Base-by-base conservation (phyloP, 805 yeast genomes). In the Ogataea populi-albae region DNA sequence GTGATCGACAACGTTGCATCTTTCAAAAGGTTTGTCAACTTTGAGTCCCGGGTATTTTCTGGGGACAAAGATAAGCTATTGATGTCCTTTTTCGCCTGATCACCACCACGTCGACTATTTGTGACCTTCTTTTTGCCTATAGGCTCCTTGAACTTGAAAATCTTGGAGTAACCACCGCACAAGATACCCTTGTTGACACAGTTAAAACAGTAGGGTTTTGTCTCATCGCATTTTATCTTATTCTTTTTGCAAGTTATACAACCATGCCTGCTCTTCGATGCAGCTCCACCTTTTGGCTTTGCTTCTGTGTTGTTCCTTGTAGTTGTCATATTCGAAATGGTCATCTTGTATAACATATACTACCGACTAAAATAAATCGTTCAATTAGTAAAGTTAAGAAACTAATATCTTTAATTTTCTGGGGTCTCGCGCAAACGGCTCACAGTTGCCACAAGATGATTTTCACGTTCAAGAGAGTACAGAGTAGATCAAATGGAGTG, bases 201-300 rank as follows among this genome's bases (percentile, higher is more conserved):
- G 25, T 62, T 66, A 24, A 47, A 34, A 30, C 71, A 67, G 16
- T 46, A 44, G 1, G 71, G 73, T 37, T 65, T 65, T 16, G 61
- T 52, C 45, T 67, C 71, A 41, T 67, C 73, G 46, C 73, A 67
- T 41, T 66, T 66, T 28, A 65, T 45, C 26, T 71, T 52, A 35
- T 57, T 55, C 38, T 50, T 53, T 38, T 66, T 68, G 51, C 71
- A 68, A 2, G 71, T 66, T 24, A 61, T 37, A 40, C 73, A 68
- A 2, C 71, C 73, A 14, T 47, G 28, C 6, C 51, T 35, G 30
- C 46, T 45, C 25, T 41, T 45, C 5, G 38, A 24, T 8, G 14
- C n/a, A n/a, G n/a, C n/a, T n/a, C n/a, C n/a, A 16, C 35, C 18
- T 17, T 11, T 19, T 30, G 18, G 10, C 31, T 25, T 25, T n/a